These are phyloP conservation scores for Boletus holoroseus DNA, from an alignment of 1,284 basidiomycete genomes.

Conservation along the genomic window DNA sequence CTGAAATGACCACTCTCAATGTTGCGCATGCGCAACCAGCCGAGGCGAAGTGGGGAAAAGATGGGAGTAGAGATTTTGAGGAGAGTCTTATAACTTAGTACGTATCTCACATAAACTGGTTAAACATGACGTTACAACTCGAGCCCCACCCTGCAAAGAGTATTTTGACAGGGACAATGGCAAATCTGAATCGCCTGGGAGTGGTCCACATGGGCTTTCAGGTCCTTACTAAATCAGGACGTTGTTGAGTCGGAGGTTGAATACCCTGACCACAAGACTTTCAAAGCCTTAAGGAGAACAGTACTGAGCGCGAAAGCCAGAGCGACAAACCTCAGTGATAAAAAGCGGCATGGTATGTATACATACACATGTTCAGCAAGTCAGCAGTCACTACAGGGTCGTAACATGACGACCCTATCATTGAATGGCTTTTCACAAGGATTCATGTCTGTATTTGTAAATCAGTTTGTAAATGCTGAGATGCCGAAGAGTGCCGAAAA, in stretches of 20 bases:
- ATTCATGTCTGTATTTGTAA: too few relatives aligned
- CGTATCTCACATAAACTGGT: neutral
- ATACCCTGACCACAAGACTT: too few relatives aligned
- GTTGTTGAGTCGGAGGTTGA: neutral
- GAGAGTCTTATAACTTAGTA: neutral
- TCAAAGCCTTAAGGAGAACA: too few relatives aligned
- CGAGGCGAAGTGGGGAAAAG: neutral
- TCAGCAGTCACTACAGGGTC: too few relatives aligned
- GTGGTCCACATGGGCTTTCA: too few relatives aligned
- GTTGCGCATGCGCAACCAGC: conserved; percentile 3
- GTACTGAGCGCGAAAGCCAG: too few relatives aligned
- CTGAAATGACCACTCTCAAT: conserved; percentile 3
- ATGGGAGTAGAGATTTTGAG: too few relatives aligned
- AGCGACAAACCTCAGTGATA: neutral
- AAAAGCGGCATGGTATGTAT: neutral
- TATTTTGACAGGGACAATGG: neutral
- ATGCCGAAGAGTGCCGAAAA: neutral
- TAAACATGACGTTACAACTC: conserved; percentile 5
- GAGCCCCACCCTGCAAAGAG: neutral
- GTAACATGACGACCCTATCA: too few relatives aligned
- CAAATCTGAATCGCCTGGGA: too few relatives aligned
- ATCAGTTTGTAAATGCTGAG: neutral
- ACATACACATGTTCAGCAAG: too few relatives aligned
- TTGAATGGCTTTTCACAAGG: too few relatives aligned
- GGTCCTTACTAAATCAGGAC: too few relatives aligned